These are phyloP conservation scores for Pholiota molesta DNA, from an alignment of 768 basidiomycete species.

Conservation along the genomic window DNA sequence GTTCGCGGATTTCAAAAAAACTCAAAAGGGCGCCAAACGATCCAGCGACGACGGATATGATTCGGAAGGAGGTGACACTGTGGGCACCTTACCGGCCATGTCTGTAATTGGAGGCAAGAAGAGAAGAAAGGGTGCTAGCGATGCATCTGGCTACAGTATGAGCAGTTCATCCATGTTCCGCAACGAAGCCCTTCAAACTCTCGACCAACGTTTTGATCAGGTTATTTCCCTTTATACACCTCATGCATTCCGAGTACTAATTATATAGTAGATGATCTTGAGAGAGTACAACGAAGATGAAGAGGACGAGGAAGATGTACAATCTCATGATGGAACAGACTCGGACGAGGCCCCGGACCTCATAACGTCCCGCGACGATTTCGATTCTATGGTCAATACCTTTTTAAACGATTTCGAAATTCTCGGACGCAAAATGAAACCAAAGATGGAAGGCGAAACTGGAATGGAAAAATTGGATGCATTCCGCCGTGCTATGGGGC, in stretches of 20 bases:
- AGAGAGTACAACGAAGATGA: slow-evolving; percentile 77
- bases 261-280: slow-evolving; percentile 62
- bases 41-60: slow-evolving; percentile 54
- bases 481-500: slow-evolving; percentile 77
- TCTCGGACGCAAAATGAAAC: slow-evolving; percentile 83
- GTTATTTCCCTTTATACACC: slow-evolving; percentile 42
- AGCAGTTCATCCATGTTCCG: slow-evolving; percentile 95
- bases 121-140: slow-evolving; percentile 72
- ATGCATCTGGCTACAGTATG: slow-evolving; percentile 96
- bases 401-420: slow-evolving; percentile 93
- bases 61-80: slow-evolving; percentile 80
- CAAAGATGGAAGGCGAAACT: slow-evolving; percentile 70
- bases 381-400: slow-evolving; percentile 89
- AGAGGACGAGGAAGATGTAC: slow-evolving; percentile 45
- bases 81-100: slow-evolving; percentile 71
- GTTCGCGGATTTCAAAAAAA: slow-evolving; percentile 79
- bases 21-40: slow-evolving; percentile 48
- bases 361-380: slow-evolving; percentile 84
- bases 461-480: slow-evolving; percentile 81
- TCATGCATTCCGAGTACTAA: not conserved
- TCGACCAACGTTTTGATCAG: slow-evolving; percentile 95
- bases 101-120: slow-evolving; percentile 82
- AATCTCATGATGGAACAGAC: slow-evolving; percentile 39
- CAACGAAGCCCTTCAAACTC: slow-evolving; percentile 82
- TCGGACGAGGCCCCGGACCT: slow-evolving; percentile 72